A percentile compares a stretch with the other conserved stretches of the same genome.
Conservation (phyloP, 768 basidiomycete species). For the Phanerodontia chrysosporium region DNA sequence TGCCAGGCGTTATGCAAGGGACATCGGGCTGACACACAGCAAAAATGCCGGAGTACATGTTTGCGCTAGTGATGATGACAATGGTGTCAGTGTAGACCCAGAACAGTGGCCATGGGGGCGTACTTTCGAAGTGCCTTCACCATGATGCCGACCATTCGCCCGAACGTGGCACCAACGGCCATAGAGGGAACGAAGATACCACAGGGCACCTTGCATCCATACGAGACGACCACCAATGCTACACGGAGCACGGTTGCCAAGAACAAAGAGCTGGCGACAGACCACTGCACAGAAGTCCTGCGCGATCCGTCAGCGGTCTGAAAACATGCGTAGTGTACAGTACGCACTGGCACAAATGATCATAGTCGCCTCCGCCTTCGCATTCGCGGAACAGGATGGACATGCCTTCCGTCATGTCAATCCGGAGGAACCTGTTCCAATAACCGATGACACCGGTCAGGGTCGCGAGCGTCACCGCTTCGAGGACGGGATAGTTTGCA, state of each 20-base stretch:
- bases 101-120: conserved; percentile 14
- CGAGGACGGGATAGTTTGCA: conserved; percentile 76
- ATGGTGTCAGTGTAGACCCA: background rate
- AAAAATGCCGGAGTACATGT: conserved; percentile 83
- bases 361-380: conserved; percentile 86
- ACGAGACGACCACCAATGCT: conserved; percentile 84
- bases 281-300: conserved; percentile 90
- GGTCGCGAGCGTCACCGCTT: conserved; percentile 83
- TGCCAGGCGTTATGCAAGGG: conserved; percentile 97
- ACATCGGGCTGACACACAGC: conserved; percentile 86
- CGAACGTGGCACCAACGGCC: conserved; percentile 97
- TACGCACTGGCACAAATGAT: conserved; percentile 92
- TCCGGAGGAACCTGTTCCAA: conserved; percentile 89
- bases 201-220: conserved; percentile 94
- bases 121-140: conserved; percentile 90
- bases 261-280: conserved; percentile 87
- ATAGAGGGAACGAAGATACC: conserved; percentile 99
- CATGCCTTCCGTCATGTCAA: conserved; percentile 98
- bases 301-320: background rate
- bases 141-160: conserved; percentile 94
- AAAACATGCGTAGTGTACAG: background rate
- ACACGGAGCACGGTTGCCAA: conserved; percentile 88
- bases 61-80: conserved; percentile 69
- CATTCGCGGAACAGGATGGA: conserved; percentile 94
- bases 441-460: conserved; percentile 91